A percentile compares a stretch with the other conserved stretches of the same genome.
Evolutionary conservation across 371 early-diverging fungal genomes (phyloP).

Genomic region (Synchytrium microbalum): DNA sequence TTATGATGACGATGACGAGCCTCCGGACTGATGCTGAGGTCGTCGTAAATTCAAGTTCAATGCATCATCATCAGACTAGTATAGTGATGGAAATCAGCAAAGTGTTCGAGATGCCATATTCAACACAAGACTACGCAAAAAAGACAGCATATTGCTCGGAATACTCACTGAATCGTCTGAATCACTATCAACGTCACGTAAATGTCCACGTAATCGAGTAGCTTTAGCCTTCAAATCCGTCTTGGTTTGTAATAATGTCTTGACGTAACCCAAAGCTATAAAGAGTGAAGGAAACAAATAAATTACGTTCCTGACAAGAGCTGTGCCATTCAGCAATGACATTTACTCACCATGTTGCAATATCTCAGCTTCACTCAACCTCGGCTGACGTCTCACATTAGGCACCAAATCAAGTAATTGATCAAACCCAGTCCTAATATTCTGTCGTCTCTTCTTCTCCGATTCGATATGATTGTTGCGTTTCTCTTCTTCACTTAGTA

Average conservation of each 20-base stretch:
- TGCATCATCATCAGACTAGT: background rate
- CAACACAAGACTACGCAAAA: too few species aligned
- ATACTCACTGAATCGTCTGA: background rate
- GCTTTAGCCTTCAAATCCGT: constrained; percentile 11
- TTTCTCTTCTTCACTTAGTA: constrained; percentile 84
- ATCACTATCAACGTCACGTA: background rate
- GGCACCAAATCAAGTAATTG: constrained; percentile 71
- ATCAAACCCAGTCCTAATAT: constrained; percentile 72
- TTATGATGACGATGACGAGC: too few species aligned
- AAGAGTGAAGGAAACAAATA: background rate
- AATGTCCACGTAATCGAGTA: constrained; percentile 4
- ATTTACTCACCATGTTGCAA: constrained; percentile 31
- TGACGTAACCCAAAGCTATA: constrained; percentile 17
- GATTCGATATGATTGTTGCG: constrained; percentile 90
- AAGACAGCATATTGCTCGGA: too few species aligned
- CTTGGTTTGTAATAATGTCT: constrained; percentile 5
- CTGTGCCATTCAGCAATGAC: background rate
- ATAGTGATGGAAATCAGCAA: too few species aligned
- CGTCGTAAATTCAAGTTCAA: too few species aligned
- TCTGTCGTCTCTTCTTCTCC: constrained; percentile 80
- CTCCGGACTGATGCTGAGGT: too few species aligned
- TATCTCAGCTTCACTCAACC: constrained; percentile 45
- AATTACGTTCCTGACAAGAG: constrained; percentile 1
- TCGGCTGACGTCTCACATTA: constrained; percentile 15
- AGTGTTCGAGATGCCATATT: too few species aligned